Conservation (phyloP, 345 rosid species). For the Eucalyptus curtisii region DNA sequence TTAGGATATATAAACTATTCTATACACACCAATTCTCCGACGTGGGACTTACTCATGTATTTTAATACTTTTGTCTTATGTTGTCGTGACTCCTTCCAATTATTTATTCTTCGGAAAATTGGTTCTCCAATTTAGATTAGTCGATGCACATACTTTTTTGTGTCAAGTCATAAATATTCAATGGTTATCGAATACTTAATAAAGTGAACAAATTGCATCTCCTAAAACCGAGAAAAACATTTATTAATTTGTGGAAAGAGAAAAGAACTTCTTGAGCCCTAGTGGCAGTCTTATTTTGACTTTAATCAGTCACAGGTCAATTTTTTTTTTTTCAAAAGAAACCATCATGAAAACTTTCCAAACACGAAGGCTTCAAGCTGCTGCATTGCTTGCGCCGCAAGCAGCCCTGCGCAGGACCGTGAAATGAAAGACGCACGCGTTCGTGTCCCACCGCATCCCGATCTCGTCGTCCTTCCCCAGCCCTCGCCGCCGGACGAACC, state of each 20-base stretch:
- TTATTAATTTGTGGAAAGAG: not conserved
- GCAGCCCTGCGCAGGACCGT: not conserved
- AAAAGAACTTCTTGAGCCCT: not conserved
- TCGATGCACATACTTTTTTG: not conserved
- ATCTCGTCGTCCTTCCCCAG: not conserved
- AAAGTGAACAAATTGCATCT: not conserved
- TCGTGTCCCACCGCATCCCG: not conserved
- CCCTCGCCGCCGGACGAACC: not conserved
- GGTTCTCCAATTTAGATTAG: not conserved
- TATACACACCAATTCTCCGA: not conserved
- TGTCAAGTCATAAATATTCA: not conserved
- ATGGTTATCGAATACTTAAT: not conserved
- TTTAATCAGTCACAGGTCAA: not conserved
- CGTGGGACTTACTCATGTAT: rapidly evolving
- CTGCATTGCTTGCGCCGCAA: not conserved
- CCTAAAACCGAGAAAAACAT: not conserved
- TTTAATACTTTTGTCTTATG: not conserved
- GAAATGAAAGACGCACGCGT: not conserved
- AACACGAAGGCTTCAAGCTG: not conserved
- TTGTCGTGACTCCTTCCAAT: not conserved
- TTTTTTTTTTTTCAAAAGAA: not conserved
- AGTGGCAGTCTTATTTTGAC: not conserved
- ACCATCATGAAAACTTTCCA: not conserved
- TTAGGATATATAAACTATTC: not conserved
- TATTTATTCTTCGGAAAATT: not conserved